phyloP scores from a whole-genome alignment of 2,329 filamentous ascomycete species.

The Epichloe hybrida region DNA sequence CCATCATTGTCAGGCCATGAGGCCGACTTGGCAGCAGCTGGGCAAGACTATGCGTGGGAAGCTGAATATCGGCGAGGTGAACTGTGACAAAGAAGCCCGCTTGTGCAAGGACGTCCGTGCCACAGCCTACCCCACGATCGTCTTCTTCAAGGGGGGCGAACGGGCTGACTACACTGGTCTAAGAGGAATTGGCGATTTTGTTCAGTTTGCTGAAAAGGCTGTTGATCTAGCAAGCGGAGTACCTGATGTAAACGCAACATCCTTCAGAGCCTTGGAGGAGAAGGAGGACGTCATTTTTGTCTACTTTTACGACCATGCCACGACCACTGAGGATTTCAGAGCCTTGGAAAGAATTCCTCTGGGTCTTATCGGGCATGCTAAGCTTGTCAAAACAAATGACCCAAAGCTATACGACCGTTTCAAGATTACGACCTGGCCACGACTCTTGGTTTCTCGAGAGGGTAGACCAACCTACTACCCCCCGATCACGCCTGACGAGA shows the following conservation, averaged over 20 bases:
- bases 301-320: constrained; percentile 96
- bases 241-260: constrained; percentile 61
- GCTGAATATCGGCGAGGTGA: constrained; percentile 89
- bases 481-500: constrained; percentile 74
- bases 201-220: constrained; percentile 77
- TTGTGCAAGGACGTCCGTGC: constrained; percentile 88
- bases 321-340: constrained; percentile 79
- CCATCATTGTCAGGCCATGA: constrained; percentile 85
- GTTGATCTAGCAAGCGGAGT: constrained; percentile 65
- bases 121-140: constrained; percentile 71
- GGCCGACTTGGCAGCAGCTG: constrained; percentile 78
- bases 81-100: constrained; percentile 73
- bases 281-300: constrained; percentile 92
- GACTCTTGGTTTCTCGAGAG: constrained; percentile 77
- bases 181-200: constrained; percentile 79
- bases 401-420: constrained; percentile 63
- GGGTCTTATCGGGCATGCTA: constrained; percentile 80
- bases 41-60: constrained; percentile 81
- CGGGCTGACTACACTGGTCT: constrained; percentile 87
- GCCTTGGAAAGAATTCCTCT: constrained; percentile 78
- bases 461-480: constrained; percentile 84
- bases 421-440: constrained; percentile 96
- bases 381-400: constrained; percentile 83
- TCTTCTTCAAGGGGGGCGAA: constrained; percentile 83
- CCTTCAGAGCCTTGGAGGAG: constrained; percentile 73